Evolutionary conservation across 2,329 filamentous ascomycete genomes (phyloP).

Genomic region (Aspergillus sp.): DNA sequence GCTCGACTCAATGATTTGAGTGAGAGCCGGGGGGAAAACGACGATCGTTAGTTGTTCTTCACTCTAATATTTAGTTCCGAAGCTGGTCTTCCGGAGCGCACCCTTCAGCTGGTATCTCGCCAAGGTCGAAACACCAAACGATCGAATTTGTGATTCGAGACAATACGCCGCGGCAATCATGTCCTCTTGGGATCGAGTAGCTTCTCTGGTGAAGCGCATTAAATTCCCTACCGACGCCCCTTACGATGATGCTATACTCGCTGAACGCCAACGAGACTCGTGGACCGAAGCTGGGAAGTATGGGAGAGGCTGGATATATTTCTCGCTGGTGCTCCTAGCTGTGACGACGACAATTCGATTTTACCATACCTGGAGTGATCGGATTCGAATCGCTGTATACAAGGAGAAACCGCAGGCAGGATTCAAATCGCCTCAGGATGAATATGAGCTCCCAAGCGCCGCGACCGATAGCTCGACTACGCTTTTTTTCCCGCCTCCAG

Average conservation of each 20-base stretch:
- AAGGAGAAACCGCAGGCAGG: slow-evolving; percentile 75
- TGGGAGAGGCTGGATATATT: slow-evolving; percentile 83
- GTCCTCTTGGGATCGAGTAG: slow-evolving; percentile 18
- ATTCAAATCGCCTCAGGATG: slow-evolving; percentile 53
- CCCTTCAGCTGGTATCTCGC: background rate
- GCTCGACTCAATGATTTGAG: slow-evolving; percentile 6
- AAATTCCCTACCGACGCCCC: slow-evolving; percentile 59
- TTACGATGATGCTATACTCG: slow-evolving; percentile 47
- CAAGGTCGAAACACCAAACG: background rate
- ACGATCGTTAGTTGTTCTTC: background rate
- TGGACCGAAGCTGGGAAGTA: slow-evolving; percentile 84
- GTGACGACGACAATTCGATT: slow-evolving; percentile 68
- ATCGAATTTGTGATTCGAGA: background rate
- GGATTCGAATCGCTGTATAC: slow-evolving; percentile 84
- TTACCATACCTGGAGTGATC: slow-evolving; percentile 92
- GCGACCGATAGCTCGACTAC: slow-evolving; percentile 62
- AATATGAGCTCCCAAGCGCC: slow-evolving; percentile 63
- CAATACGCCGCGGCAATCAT: slow-evolving; percentile 8
- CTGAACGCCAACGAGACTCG: slow-evolving; percentile 66
- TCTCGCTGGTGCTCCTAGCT: slow-evolving; percentile 70
- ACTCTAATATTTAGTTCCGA: background rate
- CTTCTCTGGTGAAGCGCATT: slow-evolving; percentile 49
- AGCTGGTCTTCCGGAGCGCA: slow-evolving; percentile 6
- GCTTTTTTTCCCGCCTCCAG: slow-evolving; percentile 73
- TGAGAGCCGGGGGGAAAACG: background rate